These are phyloP conservation scores for Ganoderma lingzhi DNA, from an alignment of 1,284 basidiomycete genomes.

Conservation along the genomic window DNA sequence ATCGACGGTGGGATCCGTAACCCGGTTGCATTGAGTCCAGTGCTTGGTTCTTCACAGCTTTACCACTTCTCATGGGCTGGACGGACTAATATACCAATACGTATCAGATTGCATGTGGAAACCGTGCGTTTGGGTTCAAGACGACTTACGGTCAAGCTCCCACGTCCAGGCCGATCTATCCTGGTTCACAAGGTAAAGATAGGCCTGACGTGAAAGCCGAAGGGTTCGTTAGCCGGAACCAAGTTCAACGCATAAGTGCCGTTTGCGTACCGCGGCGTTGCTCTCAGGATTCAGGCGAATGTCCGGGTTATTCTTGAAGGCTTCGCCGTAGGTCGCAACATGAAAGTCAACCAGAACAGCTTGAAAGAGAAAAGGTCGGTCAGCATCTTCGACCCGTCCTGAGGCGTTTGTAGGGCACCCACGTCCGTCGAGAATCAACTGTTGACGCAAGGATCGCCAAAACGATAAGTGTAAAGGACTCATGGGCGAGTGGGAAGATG, in stretches of 20 bases:
- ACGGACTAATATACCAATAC: too few species aligned
- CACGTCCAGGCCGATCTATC: constrained; percentile 58
- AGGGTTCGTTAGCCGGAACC: not conserved
- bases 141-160: constrained; percentile 53
- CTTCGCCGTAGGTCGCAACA: not conserved
- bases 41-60: too few species aligned
- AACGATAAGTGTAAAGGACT: not conserved
- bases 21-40: too few species aligned
- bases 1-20: too few species aligned
- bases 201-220: constrained; percentile 40
- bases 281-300: constrained; percentile 63
- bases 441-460: not conserved
- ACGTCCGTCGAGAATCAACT: constrained; percentile 53
- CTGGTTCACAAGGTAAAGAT: constrained; percentile 53
- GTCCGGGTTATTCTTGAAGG: constrained; percentile 51
- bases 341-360: constrained; percentile 7
- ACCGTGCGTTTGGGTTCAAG: too few species aligned
- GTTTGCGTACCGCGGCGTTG: constrained; percentile 64
- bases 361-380: constrained; percentile 49
- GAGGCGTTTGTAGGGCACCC: constrained; percentile 6
- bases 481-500: not conserved
- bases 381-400: constrained; percentile 48
- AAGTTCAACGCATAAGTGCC: too few species aligned
- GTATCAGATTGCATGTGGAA: too few species aligned
- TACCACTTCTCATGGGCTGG: too few species aligned